These are phyloP conservation scores for Wickerhamomyces sp. DNA, from an alignment of 1,139 yeast genomes.

Conservation along the genomic window DNA sequence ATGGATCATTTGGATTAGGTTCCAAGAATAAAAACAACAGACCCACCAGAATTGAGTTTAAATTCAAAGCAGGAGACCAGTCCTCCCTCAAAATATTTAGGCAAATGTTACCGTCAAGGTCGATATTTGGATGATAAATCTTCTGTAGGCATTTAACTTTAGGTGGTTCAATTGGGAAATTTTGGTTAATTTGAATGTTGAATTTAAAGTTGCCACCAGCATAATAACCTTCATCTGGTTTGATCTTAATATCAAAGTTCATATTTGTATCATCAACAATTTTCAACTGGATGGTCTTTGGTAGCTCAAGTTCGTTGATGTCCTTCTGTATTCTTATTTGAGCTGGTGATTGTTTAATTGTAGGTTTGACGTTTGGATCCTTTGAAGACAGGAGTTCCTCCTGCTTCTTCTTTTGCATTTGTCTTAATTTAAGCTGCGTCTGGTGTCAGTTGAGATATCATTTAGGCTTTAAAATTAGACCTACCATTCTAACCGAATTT, in stretches of 20 bases:
- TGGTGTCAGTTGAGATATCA: too few species aligned
- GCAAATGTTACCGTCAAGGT: constrained; percentile 82
- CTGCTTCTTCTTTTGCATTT: constrained; percentile 53
- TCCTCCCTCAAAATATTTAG: constrained; percentile 87
- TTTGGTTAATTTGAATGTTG: constrained; percentile 55
- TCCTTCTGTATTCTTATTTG: constrained; percentile 49
- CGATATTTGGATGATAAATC: constrained; percentile 65
- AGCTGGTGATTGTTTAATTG: constrained; percentile 37
- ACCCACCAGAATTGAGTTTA: constrained; percentile 81
- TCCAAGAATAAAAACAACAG: constrained; percentile 80
- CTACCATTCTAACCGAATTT: too few species aligned
- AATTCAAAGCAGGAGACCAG: constrained; percentile 90
- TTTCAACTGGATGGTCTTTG: constrained; percentile 52
- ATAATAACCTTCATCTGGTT: constrained; percentile 82
- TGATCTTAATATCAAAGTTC: constrained; percentile 53
- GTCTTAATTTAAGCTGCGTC: constrained; percentile 51
- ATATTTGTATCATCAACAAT: constrained; percentile 57
- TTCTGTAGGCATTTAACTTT: constrained; percentile 65
- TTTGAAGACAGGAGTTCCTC: constrained; percentile 24
- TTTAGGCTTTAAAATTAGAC: too few species aligned
- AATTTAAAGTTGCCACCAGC: constrained; percentile 64
- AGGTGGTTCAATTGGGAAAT: constrained; percentile 93
- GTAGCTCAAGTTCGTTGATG: constrained; percentile 63
- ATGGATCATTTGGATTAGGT: constrained; percentile 89
- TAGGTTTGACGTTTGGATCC: constrained; percentile 11